A percentile compares a stretch with the other conserved stretches of the same genome.
These are phyloP conservation scores for Tetrapyrgos nigripes DNA, from an alignment of 1,284 basidiomycete species.

Conservation along the genomic window DNA sequence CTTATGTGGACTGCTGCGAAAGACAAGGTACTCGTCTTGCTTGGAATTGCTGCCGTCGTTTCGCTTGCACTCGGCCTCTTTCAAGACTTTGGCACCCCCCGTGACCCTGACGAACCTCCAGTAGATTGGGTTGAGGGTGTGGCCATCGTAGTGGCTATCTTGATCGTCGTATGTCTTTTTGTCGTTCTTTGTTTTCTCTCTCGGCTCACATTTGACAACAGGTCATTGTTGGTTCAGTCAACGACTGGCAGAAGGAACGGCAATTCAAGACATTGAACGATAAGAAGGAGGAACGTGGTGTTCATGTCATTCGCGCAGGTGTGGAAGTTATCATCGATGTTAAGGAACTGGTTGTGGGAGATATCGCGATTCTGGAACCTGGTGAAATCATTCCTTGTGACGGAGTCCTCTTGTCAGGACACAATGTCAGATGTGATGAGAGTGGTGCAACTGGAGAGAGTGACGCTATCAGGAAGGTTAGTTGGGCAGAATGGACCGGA, in stretches of 20 bases:
- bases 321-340: constrained; percentile 83
- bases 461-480: constrained; percentile 90
- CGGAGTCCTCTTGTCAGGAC: constrained; percentile 91
- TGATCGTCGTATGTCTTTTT: constrained; percentile 71
- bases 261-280: constrained; percentile 95
- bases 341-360: constrained; percentile 93
- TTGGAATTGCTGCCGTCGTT: constrained; percentile 91
- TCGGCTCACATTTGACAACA: constrained; percentile 29
- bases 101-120: constrained; percentile 62
- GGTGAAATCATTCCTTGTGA: constrained; percentile 97
- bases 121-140: constrained; percentile 99
- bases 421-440: constrained; percentile 97
- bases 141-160: constrained; percentile 90
- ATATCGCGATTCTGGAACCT: constrained; percentile 91
- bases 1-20: constrained; percentile 96
- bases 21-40: constrained; percentile 93
- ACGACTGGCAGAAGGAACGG: constrained; percentile 97
- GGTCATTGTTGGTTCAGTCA: constrained; percentile 88
- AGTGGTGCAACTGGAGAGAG: constrained; percentile 96
- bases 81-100: constrained; percentile 80
- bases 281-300: constrained; percentile 93
- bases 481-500: constrained; percentile 80
- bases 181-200: constrained; percentile 6
- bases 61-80: constrained; percentile 96
- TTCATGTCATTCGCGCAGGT: constrained; percentile 92